Percentiles rank a stretch among this genome's conserved stretches.
Conservation (phyloP, 2,329 filamentous ascomycete genomes). For the Xylaria sp. region DNA sequence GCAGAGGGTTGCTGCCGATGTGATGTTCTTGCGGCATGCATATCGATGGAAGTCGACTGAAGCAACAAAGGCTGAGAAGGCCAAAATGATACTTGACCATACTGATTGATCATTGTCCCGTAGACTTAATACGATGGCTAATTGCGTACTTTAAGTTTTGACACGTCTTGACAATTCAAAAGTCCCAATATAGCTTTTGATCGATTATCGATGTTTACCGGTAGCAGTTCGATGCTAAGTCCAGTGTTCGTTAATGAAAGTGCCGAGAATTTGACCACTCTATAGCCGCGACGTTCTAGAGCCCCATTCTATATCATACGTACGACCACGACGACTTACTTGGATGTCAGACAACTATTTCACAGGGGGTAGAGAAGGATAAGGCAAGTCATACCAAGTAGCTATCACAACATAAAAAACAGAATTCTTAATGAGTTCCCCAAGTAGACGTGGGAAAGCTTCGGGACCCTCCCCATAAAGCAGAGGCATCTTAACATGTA, state of each 20-base stretch:
- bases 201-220: constrained; percentile 1
- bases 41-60: not conserved
- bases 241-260: constrained; percentile 21
- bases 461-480: constrained; percentile 33
- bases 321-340: not conserved
- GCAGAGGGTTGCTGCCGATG: not conserved
- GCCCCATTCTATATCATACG: not conserved
- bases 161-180: not conserved
- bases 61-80: not conserved
- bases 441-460: constrained; percentile 15
- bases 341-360: not conserved
- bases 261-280: not conserved
- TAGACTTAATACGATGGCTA: not conserved
- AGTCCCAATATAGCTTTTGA: not conserved
- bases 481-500: constrained; percentile 38
- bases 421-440: constrained; percentile 29
- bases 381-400: constrained; percentile 8
- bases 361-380: not conserved
- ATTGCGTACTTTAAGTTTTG: not conserved
- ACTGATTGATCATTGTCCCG: not conserved
- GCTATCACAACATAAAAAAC: constrained; percentile 16
- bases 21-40: not conserved
- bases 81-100: not conserved
- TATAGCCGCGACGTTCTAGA: not conserved
- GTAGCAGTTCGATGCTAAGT: constrained; percentile 18